These are phyloP conservation scores for Ceratocystiopsis sp. DNA, from an alignment of 2,329 filamentous ascomycete species.

Conservation along the genomic window DNA sequence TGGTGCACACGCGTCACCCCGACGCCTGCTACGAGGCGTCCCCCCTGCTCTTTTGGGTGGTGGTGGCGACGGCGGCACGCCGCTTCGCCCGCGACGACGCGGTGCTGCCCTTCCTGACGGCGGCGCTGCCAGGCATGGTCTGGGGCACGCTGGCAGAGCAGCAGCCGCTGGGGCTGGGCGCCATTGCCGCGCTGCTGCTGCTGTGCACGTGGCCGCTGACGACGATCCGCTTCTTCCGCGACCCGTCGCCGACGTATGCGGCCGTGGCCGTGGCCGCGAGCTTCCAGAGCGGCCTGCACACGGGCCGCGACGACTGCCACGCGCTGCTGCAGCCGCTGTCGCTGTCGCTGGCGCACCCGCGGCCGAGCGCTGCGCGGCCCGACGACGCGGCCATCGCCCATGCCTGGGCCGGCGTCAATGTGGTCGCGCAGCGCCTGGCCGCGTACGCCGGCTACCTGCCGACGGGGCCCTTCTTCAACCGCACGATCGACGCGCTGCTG, in stretches of 20 bases:
- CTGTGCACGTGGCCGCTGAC: slow-evolving; percentile 35
- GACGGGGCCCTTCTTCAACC: slow-evolving; percentile 27
- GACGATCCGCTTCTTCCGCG: slow-evolving; percentile 31
- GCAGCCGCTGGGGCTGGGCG: slow-evolving; percentile 26
- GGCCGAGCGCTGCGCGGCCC: no score
- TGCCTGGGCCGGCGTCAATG: slow-evolving; percentile 36
- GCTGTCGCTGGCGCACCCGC: no score
- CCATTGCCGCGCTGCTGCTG: slow-evolving; percentile 34
- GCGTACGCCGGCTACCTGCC: slow-evolving; percentile 28
- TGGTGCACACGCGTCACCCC: slow-evolving; percentile 31
- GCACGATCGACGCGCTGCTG: slow-evolving; percentile 29
- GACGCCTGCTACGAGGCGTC: slow-evolving; percentile 31
- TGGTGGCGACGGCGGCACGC: slow-evolving; percentile 32
- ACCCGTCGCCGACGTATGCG: slow-evolving; percentile 31
- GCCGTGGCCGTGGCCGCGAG: slow-evolving; percentile 29
- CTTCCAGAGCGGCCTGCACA: slow-evolving; percentile 32
- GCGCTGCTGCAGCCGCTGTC: slow-evolving; percentile 25
- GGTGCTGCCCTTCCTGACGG: slow-evolving; percentile 26
- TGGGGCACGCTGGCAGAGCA: slow-evolving; percentile 25
- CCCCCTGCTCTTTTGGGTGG: slow-evolving; percentile 36
- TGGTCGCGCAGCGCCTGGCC: slow-evolving; percentile 29
- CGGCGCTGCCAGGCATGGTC: slow-evolving; percentile 29
- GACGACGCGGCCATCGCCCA: slow-evolving; percentile 31
- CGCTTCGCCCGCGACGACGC: slow-evolving; percentile 27
- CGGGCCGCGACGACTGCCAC: slow-evolving; percentile 30